Evolutionary conservation across 208 protist genomes (phyloP), one percentile per base, ranked within the genome.

Genomic region (Angomonas desouzai): DNA sequence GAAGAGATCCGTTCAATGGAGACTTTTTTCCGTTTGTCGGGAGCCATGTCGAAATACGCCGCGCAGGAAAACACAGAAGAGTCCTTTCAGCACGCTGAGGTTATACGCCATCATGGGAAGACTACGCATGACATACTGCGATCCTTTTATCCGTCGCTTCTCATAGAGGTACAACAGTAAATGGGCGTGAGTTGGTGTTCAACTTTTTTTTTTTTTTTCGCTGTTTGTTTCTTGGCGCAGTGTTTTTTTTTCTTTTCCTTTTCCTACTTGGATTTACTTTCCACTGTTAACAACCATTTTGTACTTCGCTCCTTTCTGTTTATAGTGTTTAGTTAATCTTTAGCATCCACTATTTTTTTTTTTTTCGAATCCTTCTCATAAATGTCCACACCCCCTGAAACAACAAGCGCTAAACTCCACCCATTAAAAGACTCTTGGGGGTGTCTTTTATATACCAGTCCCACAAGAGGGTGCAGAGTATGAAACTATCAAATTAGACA

Each of bases 371-470:
- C 22, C 25, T 34, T 33, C 29, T 32, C 23, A 13, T 43, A 22
- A 51, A 53, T 28, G 36, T 40, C 36, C 13, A 40, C 36, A 18
- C 13, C 36, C 6, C 9, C 6, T 6, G 36, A 40, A 40, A 6
- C 36, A 25, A 20, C 22, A 30, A 62, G 20, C 4, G 9, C 48
- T 29, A 36, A 38, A 76, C 70, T 81, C 45, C 85, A 92, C 57
- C 71, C 60, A 20, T 72, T 94, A 23, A 92, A 89, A 76, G 80
- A 89, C 55, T 79, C 83, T 29, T 94, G 89, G 86, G 85, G 81
- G n/a, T 60, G 76, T 92, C 9, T 89, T 80, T 48, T 94, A 92
- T 70, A 87, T 87, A 33, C 79, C 76, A 10, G 66, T 76, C 36
- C 59, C 73, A 1, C 83, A 85, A 43, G 66, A 66, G 11, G 72